Evolutionary conservation across 768 basidiomycete species (phyloP).

Genomic region (Mycena kentingensis): DNA sequence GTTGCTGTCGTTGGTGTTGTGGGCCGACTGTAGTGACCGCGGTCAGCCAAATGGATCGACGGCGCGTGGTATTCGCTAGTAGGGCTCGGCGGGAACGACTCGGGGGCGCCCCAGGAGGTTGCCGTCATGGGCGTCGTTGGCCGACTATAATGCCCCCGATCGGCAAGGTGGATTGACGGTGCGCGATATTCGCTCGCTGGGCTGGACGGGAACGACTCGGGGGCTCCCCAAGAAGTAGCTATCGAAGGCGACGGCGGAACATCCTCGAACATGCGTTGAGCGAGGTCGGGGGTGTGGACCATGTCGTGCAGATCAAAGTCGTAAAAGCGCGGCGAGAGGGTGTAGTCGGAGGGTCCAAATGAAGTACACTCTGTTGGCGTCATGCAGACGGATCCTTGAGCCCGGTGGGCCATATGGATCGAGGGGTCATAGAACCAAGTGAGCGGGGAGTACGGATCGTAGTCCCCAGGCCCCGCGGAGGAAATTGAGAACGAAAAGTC

Average conservation of each 20-base stretch:
- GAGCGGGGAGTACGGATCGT: slow-evolving; percentile 40
- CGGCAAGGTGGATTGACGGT: slow-evolving; percentile 51
- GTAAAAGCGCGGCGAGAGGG: slow-evolving; percentile 38
- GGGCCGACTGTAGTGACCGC: slow-evolving; percentile 46
- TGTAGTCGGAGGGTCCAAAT: slow-evolving; percentile 56
- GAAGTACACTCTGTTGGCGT: slow-evolving; percentile 59
- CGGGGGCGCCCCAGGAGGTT: slow-evolving; percentile 49
- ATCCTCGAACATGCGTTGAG: slow-evolving; percentile 55
- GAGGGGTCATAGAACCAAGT: slow-evolving; percentile 48
- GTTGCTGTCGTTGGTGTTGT: slow-evolving; percentile 47
- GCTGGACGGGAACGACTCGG: slow-evolving; percentile 36
- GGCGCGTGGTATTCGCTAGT: slow-evolving; percentile 29
- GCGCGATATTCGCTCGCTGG: slow-evolving; percentile 30
- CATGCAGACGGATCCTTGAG: slow-evolving; percentile 57
- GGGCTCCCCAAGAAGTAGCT: slow-evolving; percentile 55
- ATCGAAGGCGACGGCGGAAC: slow-evolving; percentile 53
- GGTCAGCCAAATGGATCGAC: slow-evolving; percentile 50
- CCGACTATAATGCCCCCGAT: slow-evolving; percentile 43
- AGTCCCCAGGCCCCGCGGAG: slow-evolving; percentile 62
- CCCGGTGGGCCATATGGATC: slow-evolving; percentile 55
- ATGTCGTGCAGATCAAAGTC: slow-evolving; percentile 31
- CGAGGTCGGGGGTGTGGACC: slow-evolving; percentile 61
- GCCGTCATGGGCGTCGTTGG: slow-evolving; percentile 47
- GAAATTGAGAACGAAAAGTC: slow-evolving; percentile 74
- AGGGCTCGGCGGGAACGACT: slow-evolving; percentile 36